Evolutionary conservation across 768 basidiomycete species (phyloP), one percentile per base, ranked within the genome.

Genomic region (Hericium rajendrae): DNA sequence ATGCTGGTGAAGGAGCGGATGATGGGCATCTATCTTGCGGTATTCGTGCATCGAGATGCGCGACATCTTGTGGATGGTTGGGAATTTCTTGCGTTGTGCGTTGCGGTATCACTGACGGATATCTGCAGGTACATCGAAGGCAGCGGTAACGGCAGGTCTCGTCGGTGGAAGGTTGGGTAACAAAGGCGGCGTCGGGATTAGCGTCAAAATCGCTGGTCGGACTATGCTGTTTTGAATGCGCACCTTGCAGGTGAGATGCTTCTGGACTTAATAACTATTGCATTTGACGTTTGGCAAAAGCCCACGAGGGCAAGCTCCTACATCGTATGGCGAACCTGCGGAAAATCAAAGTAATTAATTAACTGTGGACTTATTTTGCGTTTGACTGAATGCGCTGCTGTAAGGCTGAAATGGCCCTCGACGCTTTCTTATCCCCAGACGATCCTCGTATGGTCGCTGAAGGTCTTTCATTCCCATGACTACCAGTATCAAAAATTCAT

Each of bases 81-180:
- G 70, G 22, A 22, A 37, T 41, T 10, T 41, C 3, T 37, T 54
- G 51, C 26, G 60, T 53, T 38, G 18, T 41, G 6, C 15, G 15
- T 16, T 26, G 9, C 15, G 18, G 15, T 4, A 13, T 52, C 56
- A 12, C 58, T 65, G 49, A 67, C 13, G 38, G 16, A 2, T 52
- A 18, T 20, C 24, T 32, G 10, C 55, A 86, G 88, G 87, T 15
- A 81, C 78, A 12, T 91, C 89, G 4, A 88, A 85, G 62, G 86
- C 87, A 13, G 82, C 84, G 18, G 94, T 97, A 1, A 87, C 93
- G 1, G 82, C 94, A 15, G 94, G 94, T 4, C 73, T 97, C 22
- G 90, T 95, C 26, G 91, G 91, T 2, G 94, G 94, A 0, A 74
- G 94, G 50, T 77, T 97, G 2, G 94, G 94, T 5, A 97, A 97